Conservation (phyloP, 495 filamentous ascomycete genomes). For the Trichoderma orchidacearum region DNA sequence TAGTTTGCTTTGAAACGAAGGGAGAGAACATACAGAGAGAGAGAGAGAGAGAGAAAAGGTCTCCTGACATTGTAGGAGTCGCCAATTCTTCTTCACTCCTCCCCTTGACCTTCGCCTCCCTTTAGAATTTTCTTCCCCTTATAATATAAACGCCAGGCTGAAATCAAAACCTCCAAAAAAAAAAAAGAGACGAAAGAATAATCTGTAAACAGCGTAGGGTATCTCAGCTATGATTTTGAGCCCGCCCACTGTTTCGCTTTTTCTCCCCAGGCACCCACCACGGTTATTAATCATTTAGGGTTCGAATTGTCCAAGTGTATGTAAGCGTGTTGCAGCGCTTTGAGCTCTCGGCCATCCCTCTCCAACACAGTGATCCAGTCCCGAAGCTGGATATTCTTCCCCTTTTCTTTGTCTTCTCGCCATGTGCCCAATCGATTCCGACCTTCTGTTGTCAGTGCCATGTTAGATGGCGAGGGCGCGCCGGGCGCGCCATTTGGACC, state of each 20-base stretch:
- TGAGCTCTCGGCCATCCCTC: slow-evolving; percentile 39
- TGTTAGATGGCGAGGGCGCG: slow-evolving; percentile 14
- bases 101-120: no score
- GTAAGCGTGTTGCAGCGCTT: slow-evolving; percentile 40
- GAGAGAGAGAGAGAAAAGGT: no score
- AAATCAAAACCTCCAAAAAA: neutral
- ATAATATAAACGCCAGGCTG: no score
- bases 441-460: slow-evolving; percentile 19
- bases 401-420: slow-evolving; percentile 47
- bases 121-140: no score
- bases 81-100: no score
- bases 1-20: no score
- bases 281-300: slow-evolving; percentile 1
- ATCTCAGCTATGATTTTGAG: slow-evolving; percentile 8
- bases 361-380: slow-evolving; percentile 56
- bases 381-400: slow-evolving; percentile 52
- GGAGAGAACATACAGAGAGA: no score
- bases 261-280: neutral
- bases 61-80: no score
- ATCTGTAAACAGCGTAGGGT: neutral
- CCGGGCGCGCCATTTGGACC: slow-evolving; percentile 13
- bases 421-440: slow-evolving; percentile 40
- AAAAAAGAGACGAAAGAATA: slow-evolving; percentile 7
- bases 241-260: slow-evolving; percentile 5
- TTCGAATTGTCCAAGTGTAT: slow-evolving; percentile 30